These are phyloP conservation scores for Penicillium sp. DNA, from an alignment of 2,329 filamentous ascomycete species.

Conservation along the genomic window DNA sequence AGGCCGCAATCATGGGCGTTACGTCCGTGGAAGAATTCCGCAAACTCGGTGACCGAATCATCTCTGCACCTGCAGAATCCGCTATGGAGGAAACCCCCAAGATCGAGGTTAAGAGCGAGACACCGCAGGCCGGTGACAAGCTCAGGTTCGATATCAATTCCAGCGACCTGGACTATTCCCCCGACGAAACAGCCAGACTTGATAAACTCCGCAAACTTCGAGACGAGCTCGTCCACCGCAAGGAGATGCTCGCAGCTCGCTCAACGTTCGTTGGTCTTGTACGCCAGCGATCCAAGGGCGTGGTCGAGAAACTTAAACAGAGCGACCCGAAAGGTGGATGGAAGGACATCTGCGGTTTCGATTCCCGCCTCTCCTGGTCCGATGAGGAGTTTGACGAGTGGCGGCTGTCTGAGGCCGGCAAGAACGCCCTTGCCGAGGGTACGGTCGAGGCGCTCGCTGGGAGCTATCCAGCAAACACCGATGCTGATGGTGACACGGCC, in stretches of 20 bases:
- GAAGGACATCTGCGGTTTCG: slow-evolving; percentile 49
- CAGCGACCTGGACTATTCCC: slow-evolving; percentile 32
- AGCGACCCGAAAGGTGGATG: slow-evolving; percentile 42
- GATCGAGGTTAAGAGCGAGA: slow-evolving; percentile 12
- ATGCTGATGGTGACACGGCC: slow-evolving; percentile 33
- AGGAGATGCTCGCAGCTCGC: slow-evolving; percentile 40
- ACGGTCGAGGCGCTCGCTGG: slow-evolving; percentile 31
- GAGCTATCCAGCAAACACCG: slow-evolving; percentile 21
- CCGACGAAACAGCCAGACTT: slow-evolving; percentile 37
- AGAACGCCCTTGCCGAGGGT: slow-evolving; percentile 38
- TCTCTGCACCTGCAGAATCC: slow-evolving; percentile 29
- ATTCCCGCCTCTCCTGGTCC: slow-evolving; percentile 44
- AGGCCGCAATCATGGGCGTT: slow-evolving; percentile 36
- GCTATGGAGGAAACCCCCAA: slow-evolving; percentile 17
- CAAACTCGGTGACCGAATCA: slow-evolving; percentile 37
- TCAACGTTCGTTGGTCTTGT: slow-evolving; percentile 41
- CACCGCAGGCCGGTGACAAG: slow-evolving; percentile 20
- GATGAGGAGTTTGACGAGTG: slow-evolving; percentile 48
- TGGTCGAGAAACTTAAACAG: slow-evolving; percentile 44
- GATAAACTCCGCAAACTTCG: slow-evolving; percentile 34
- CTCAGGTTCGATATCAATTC: slow-evolving; percentile 28
- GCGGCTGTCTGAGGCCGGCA: slow-evolving; percentile 38
- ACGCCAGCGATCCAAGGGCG: slow-evolving; percentile 38
- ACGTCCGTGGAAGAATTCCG: slow-evolving; percentile 40
- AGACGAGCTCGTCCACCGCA: slow-evolving; percentile 33